Conservation (phyloP, 2,329 filamentous ascomycete species). For the Ceratocystis albifundus region DNA sequence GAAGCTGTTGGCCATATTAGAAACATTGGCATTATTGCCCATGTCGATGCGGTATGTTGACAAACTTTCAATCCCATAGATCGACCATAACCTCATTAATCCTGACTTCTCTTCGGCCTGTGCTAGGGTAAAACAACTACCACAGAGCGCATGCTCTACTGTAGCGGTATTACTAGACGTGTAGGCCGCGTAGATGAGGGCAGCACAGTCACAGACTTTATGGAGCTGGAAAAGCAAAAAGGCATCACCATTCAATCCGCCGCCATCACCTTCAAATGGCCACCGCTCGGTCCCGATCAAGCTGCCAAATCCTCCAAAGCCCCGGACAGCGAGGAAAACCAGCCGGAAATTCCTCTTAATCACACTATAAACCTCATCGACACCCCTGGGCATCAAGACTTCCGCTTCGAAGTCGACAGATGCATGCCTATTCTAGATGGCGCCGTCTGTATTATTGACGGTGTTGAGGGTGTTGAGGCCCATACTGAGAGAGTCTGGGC, state of each 20-base stretch:
- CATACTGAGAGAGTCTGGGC: constrained; percentile 95
- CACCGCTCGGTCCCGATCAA: constrained; percentile 33
- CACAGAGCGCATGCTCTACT: constrained; percentile 97
- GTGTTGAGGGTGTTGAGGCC: constrained; percentile 86
- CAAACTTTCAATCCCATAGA: background rate
- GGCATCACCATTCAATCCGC: constrained; percentile 92
- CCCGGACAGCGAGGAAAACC: no score
- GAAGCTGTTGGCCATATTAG: constrained; percentile 37
- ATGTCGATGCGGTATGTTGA: constrained; percentile 70
- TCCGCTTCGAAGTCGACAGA: constrained; percentile 89
- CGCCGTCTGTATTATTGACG: constrained; percentile 84
- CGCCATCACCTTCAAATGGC: constrained; percentile 92
- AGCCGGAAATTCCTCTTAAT: background rate
- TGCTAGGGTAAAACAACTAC: constrained; percentile 83
- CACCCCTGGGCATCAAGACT: constrained; percentile 92
- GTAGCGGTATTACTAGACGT: constrained; percentile 77
- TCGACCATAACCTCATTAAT: background rate
- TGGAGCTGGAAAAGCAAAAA: constrained; percentile 58
- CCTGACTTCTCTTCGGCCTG: constrained; percentile 13
- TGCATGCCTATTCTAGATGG: constrained; percentile 82
- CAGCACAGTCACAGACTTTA: constrained; percentile 92
- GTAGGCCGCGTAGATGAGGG: constrained; percentile 89
- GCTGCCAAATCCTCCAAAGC: constrained; percentile 27
- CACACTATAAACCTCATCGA: constrained; percentile 79
- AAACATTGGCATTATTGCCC: constrained; percentile 97